A percentile compares a stretch with the other conserved stretches of the same genome.
Evolutionary conservation across 805 yeast genomes (phyloP).

Genomic region (Saturnispora saitoi): DNA sequence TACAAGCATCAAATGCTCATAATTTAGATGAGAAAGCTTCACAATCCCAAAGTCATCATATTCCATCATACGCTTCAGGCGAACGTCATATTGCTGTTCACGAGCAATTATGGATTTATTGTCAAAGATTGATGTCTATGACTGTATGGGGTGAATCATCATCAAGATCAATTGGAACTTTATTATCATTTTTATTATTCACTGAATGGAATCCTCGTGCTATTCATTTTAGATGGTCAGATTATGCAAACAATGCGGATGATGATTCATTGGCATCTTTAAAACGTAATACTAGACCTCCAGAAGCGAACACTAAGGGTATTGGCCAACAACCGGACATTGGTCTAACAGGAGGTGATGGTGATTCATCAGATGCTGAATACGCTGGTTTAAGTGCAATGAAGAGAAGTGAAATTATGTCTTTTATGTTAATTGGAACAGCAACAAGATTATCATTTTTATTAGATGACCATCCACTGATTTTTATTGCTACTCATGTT

Average conservation of each 20-base stretch:
- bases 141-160: slow-evolving; percentile 94
- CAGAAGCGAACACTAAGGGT: slow-evolving; percentile 1
- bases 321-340: slow-evolving; percentile 1
- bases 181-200: slow-evolving; percentile 71
- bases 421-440: slow-evolving; percentile 89
- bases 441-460: slow-evolving; percentile 81
- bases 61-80: slow-evolving; percentile 4
- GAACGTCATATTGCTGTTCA: slow-evolving; percentile 52
- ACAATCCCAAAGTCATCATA: neutral
- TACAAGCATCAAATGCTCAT: neutral
- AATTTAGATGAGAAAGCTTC: slow-evolving; percentile 12
- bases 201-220: slow-evolving; percentile 97
- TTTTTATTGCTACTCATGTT: slow-evolving; percentile 75
- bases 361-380: slow-evolving; percentile 33
- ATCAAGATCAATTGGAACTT: slow-evolving; percentile 79
- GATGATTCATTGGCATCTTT: slow-evolving; percentile 24
- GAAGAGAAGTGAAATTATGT: slow-evolving; percentile 80
- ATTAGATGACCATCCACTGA: slow-evolving; percentile 61
- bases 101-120: slow-evolving; percentile 74
- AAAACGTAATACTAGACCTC: slow-evolving; percentile 10
- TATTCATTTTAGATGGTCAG: slow-evolving; percentile 80
- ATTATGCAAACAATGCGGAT: slow-evolving; percentile 63
- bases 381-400: slow-evolving; percentile 76
- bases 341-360: slow-evolving; percentile 11
- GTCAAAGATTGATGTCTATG: slow-evolving; percentile 72